Evolutionary conservation across 257 asterid species (phyloP).

Genomic region (Coffea canephora): DNA sequence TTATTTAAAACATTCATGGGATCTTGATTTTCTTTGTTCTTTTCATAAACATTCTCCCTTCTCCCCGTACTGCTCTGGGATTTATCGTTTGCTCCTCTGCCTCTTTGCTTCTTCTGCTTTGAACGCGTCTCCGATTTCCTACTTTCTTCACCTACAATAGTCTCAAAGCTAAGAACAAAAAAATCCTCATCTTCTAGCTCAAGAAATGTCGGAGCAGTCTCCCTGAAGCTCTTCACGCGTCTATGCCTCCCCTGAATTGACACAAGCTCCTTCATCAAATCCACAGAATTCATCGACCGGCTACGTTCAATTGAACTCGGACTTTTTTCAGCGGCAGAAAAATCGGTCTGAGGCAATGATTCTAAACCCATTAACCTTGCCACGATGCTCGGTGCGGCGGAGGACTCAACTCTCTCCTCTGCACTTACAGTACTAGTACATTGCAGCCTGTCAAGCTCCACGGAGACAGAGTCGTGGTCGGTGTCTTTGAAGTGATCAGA

Average conservation of each 20-base stretch:
- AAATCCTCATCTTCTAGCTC: constrained; percentile 67
- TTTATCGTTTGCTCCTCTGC: constrained; percentile 17
- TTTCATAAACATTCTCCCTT: constrained; percentile 22
- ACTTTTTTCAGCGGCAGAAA: not conserved
- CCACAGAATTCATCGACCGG: constrained; percentile 29
- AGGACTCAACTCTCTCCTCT: not conserved
- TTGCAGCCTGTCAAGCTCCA: constrained; percentile 5
- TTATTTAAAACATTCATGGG: constrained; percentile 1
- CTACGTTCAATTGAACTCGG: constrained; percentile 25
- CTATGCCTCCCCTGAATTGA: constrained; percentile 25
- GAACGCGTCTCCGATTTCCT: constrained; percentile 15
- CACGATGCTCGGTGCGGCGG: constrained; percentile 44
- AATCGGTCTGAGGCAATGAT: constrained; percentile 32
- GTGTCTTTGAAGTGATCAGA: constrained; percentile 26
- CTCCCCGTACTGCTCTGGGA: constrained; percentile 20
- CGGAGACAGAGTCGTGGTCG: constrained; percentile 8
- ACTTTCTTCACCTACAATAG: not conserved
- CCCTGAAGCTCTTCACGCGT: constrained; percentile 31
- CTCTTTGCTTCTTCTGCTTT: constrained; percentile 10
- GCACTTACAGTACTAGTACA: not conserved
- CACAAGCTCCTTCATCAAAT: constrained; percentile 26
- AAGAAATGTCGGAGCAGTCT: constrained; percentile 33
- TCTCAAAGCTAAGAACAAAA: constrained; percentile 65
- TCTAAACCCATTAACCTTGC: constrained; percentile 77
- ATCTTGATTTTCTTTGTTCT: constrained; percentile 37